Conservation (phyloP, 305 asterid genomes). For the Fraxinus ornus region DNA sequence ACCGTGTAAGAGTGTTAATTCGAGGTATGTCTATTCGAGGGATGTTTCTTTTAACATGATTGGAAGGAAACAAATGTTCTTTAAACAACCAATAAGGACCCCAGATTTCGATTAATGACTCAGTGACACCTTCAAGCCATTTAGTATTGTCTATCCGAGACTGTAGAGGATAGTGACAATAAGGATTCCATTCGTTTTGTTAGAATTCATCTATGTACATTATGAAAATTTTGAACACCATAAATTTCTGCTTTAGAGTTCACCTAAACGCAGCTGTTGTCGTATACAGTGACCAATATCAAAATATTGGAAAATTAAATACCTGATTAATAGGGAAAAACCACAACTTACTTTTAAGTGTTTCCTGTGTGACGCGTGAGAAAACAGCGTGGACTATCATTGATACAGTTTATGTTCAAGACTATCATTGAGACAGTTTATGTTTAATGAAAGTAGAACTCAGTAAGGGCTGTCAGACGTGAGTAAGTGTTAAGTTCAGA, state of each 20-base stretch:
- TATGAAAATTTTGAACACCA: neutral
- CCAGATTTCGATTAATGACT: neutral
- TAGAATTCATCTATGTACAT: neutral
- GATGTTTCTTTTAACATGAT: slow-evolving; percentile 6
- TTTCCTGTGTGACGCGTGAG: neutral
- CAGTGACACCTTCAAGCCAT: neutral
- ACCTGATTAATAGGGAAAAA: neutral
- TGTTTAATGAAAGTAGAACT: neutral
- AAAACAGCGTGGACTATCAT: neutral
- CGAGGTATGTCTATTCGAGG: neutral
- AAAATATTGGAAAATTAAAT: neutral
- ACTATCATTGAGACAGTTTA: neutral
- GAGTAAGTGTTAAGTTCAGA: neutral
- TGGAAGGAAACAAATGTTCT: slow-evolving; percentile 4
- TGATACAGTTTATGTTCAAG: neutral
- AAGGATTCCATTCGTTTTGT: neutral
- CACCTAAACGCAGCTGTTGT: neutral
- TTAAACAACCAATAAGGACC: neutral
- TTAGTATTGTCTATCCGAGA: neutral
- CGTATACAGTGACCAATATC: neutral
- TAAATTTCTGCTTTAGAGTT: neutral
- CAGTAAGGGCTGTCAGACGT: neutral
- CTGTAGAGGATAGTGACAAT: neutral
- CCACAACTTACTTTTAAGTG: neutral
- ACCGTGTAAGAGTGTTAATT: neutral